Evolutionary conservation across 306 rosid genomes (phyloP).

Genomic region (Vachellia collinsii): DNA sequence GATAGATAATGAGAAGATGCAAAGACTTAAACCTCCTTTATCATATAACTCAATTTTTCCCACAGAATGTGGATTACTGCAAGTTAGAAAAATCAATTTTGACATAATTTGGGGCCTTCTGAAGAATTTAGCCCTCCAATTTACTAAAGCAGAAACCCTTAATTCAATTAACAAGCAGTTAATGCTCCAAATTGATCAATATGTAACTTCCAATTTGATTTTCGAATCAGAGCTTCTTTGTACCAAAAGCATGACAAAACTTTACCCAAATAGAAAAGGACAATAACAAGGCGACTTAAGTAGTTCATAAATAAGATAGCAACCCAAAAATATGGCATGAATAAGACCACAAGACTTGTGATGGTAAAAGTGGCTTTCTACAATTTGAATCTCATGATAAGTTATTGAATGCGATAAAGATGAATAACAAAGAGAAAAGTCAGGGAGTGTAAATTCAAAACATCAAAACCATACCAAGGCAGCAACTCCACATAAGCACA

Average conservation of each 20-base stretch:
- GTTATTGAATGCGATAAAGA: slow-evolving; percentile 20
- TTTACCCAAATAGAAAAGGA: neutral
- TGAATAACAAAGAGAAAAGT: slow-evolving; percentile 34
- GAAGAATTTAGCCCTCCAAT: neutral
- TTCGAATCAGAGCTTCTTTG: neutral
- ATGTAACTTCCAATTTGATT: neutral
- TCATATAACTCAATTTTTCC: neutral
- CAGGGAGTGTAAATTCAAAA: slow-evolving; percentile 9
- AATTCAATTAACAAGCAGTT: neutral
- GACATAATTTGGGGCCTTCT: neutral
- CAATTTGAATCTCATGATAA: slow-evolving; percentile 21
- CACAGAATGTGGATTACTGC: neutral
- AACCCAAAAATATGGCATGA: neutral
- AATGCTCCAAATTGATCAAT: neutral
- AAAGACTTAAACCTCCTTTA: neutral
- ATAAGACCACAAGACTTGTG: slow-evolving; percentile 1
- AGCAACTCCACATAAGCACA: slow-evolving; percentile 89
- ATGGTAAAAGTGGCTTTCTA: slow-evolving; percentile 14
- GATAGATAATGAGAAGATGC: neutral
- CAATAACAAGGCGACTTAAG: neutral
- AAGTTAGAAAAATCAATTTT: neutral
- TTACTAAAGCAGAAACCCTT: neutral
- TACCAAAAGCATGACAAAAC: neutral
- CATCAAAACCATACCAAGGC: slow-evolving; percentile 67
- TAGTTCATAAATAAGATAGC: neutral